phyloP scores from a whole-genome alignment of 768 basidiomycete species.

The Termitomyces bulborhizus region DNA sequence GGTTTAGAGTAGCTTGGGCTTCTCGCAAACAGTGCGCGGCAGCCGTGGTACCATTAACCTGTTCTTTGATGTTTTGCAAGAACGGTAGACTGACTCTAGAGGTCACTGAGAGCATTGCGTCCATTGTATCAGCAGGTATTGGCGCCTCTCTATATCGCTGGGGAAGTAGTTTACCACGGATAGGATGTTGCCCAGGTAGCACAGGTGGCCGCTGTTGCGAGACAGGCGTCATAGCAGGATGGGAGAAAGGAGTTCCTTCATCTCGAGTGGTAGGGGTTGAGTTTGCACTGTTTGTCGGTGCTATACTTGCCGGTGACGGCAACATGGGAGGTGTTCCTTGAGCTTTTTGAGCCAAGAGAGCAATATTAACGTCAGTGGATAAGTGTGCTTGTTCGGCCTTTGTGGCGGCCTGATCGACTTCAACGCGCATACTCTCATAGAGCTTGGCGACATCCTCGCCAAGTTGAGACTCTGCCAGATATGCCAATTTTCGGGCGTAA shows the following conservation, averaged over 20 bases:
- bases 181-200: slow-evolving; percentile 23
- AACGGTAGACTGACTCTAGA: slow-evolving; percentile 38
- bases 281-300: slow-evolving; percentile 62
- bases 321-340: slow-evolving; percentile 66
- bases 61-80: slow-evolving; percentile 36
- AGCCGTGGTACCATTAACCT: slow-evolving; percentile 30
- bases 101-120: slow-evolving; percentile 36
- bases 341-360: slow-evolving; percentile 28
- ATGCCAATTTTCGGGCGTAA: slow-evolving; percentile 33
- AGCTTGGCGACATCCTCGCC: slow-evolving; percentile 34
- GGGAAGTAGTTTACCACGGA: slow-evolving; percentile 33
- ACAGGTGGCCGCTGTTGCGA: slow-evolving; percentile 26
- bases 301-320: slow-evolving; percentile 71
- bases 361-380: slow-evolving; percentile 17
- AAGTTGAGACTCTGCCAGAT: slow-evolving; percentile 27
- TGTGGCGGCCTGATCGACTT: slow-evolving; percentile 34
- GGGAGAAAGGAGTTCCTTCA: slow-evolving; percentile 43
- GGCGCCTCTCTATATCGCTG: slow-evolving; percentile 29
- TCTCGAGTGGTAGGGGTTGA: slow-evolving; percentile 68
- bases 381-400: slow-evolving; percentile 30
- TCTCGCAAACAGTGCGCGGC: slow-evolving; percentile 41
- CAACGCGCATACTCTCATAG: slow-evolving; percentile 26
- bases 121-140: slow-evolving; percentile 36
- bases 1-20: slow-evolving; percentile 51
- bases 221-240: slow-evolving; percentile 25